A percentile compares a stretch with the other conserved stretches of the same genome.
Conservation (phyloP, 306 rosid genomes). For the Inga laurina region DNA sequence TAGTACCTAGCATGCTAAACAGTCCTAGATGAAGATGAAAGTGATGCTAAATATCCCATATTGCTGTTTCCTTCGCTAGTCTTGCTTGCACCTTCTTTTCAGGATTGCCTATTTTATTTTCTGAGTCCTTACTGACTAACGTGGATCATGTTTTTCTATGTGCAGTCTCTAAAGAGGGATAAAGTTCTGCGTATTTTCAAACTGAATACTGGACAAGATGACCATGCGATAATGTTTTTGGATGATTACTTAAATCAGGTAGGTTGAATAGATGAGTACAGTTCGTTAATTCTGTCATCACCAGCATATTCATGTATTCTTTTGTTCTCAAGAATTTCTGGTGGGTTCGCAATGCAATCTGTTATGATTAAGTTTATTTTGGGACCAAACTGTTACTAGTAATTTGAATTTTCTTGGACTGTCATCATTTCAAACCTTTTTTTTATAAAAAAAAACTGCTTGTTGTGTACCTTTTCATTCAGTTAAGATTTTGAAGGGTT, state of each 20-base stretch:
- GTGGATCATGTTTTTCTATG: conserved; percentile 12
- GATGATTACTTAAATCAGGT: conserved; percentile 89
- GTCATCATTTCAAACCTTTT: conserved; percentile 2
- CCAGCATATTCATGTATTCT: not conserved
- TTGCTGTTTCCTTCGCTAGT: not conserved
- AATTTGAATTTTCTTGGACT: conserved; percentile 14
- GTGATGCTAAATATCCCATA: not conserved
- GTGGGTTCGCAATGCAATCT: conserved; percentile 21
- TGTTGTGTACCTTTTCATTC: conserved; percentile 2
- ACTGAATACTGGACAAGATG: conserved; percentile 89
- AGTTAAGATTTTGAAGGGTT: conserved; percentile 33
- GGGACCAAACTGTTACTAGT: conserved; percentile 16
- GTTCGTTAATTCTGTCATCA: not conserved
- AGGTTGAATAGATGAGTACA: conserved; percentile 24
- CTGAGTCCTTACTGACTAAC: conserved; percentile 8
- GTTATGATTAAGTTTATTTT: not conserved
- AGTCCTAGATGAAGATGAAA: not conserved
- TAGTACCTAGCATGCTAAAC: not conserved
- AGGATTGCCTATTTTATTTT: not conserved
- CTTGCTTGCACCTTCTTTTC: not conserved
- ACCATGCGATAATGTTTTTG: conserved; percentile 82
- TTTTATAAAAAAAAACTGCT: not conserved
- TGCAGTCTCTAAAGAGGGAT: conserved; percentile 81
- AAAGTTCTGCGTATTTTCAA: conserved; percentile 82
- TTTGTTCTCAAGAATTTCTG: not conserved